Conservation (phyloP, 2,329 filamentous ascomycete genomes). For the Alternaria dauci region DNA sequence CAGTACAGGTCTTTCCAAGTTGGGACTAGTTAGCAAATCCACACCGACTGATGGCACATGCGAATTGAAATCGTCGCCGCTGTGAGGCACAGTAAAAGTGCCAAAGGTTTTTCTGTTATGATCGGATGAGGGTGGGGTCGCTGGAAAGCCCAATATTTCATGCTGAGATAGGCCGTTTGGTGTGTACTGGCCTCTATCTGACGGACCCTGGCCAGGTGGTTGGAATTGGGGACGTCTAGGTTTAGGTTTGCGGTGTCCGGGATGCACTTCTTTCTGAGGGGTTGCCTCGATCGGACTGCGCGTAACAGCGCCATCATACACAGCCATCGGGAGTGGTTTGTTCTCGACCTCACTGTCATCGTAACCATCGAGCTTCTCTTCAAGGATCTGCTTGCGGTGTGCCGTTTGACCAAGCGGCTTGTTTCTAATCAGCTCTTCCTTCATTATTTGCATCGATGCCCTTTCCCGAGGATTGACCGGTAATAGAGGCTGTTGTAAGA, state of each 20-base stretch:
- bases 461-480: not conserved
- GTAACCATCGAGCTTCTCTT: not conserved
- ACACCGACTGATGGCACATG: too few relatives aligned
- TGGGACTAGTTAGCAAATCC: too few relatives aligned
- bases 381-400: not conserved
- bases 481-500: not conserved
- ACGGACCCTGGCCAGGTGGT: not conserved
- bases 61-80: not conserved
- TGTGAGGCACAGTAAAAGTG: too few relatives aligned
- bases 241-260: not conserved
- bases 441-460: constrained; percentile 7
- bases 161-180: not conserved
- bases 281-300: not conserved
- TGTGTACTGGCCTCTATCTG: not conserved
- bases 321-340: too few relatives aligned
- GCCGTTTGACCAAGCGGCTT: not conserved
- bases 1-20: too few relatives aligned
- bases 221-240: not conserved
- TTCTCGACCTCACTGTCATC: not conserved
- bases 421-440: constrained; percentile 1
- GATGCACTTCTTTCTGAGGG: too few relatives aligned
- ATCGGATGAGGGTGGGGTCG: not conserved
- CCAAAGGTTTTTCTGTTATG: not conserved
- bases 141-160: fast-evolving
- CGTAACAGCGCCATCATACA: not conserved